Evolutionary conservation across 805 yeast species (phyloP).

Genomic region (Soucietia sequanensis): DNA sequence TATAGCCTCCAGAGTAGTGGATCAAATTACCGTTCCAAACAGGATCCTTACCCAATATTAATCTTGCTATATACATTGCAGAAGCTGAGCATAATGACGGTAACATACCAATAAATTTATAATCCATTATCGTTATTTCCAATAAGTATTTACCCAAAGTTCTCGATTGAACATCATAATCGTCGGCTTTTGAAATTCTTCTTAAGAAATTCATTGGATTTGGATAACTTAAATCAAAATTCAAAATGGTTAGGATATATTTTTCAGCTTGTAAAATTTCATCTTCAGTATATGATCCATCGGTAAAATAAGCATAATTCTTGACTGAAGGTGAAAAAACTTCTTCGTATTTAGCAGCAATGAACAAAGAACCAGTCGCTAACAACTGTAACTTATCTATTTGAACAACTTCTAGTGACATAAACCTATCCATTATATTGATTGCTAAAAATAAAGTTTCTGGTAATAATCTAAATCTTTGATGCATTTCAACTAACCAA

Average conservation of each 20-base stretch:
- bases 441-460: conserved; percentile 83
- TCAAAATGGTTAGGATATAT: conserved; percentile 66
- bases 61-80: conserved; percentile 80
- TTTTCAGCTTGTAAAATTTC: conserved; percentile 84
- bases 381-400: conserved; percentile 79
- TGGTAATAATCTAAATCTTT: conserved; percentile 76
- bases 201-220: conserved; percentile 88
- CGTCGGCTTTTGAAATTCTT: conserved; percentile 87
- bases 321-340: conserved; percentile 83
- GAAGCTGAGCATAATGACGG: conserved; percentile 86
- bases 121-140: conserved; percentile 75
- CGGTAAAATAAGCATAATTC: conserved; percentile 85
- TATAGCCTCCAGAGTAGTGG: conserved; percentile 90
- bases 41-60: conserved; percentile 60
- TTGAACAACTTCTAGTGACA: conserved; percentile 70
- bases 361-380: conserved; percentile 82
- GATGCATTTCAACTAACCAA: conserved; percentile 90
- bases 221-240: conserved; percentile 79
- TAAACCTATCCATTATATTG: conserved; percentile 83
- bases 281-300: conserved; percentile 77
- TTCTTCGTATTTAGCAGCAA: conserved; percentile 93
- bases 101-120: conserved; percentile 64
- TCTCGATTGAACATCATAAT: conserved; percentile 79
- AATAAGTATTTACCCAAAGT: conserved; percentile 82
- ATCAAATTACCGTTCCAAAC: conserved; percentile 86